phyloP scores from a whole-genome alignment of 768 basidiomycete species.

The Roridomyces roridus region DNA sequence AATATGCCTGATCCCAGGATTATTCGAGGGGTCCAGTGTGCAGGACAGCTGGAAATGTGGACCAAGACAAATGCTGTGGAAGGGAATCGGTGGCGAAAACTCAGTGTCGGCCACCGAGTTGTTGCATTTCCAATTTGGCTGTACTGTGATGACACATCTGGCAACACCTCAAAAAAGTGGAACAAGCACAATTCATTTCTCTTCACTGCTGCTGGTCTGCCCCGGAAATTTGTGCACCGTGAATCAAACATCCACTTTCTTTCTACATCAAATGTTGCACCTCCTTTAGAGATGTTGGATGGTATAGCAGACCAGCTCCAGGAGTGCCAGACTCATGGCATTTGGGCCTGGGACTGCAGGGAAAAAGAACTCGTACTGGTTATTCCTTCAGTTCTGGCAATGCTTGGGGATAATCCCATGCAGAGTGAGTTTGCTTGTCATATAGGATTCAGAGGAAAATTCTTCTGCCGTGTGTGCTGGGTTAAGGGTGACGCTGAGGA shows the following conservation, averaged over 20 bases:
- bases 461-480: slow-evolving; percentile 47
- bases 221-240: background rate
- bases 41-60: background rate
- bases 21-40: background rate
- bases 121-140: slow-evolving; percentile 32
- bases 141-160: slow-evolving; percentile 38
- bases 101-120: slow-evolving; percentile 21
- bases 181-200: slow-evolving; percentile 31
- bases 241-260: slow-evolving; percentile 26
- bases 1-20: slow-evolving; percentile 5
- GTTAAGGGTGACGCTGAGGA: slow-evolving; percentile 32
- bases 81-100: slow-evolving; percentile 16
- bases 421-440: slow-evolving; percentile 52
- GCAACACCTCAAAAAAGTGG: slow-evolving; percentile 36
- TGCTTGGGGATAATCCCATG: slow-evolving; percentile 55
- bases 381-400: slow-evolving; percentile 35
- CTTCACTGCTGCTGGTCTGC: slow-evolving; percentile 23
- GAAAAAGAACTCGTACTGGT: slow-evolving; percentile 35
- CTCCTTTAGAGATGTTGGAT: slow-evolving; percentile 40
- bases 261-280: slow-evolving; percentile 31
- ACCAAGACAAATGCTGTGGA: background rate
- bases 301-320: slow-evolving; percentile 26
- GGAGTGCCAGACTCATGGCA: slow-evolving; percentile 32
- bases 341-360: slow-evolving; percentile 45
- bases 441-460: slow-evolving; percentile 42